Evolutionary conservation across 352 stramenopile genomes (phyloP).

Genomic region (Phytophthora ramorum): DNA sequence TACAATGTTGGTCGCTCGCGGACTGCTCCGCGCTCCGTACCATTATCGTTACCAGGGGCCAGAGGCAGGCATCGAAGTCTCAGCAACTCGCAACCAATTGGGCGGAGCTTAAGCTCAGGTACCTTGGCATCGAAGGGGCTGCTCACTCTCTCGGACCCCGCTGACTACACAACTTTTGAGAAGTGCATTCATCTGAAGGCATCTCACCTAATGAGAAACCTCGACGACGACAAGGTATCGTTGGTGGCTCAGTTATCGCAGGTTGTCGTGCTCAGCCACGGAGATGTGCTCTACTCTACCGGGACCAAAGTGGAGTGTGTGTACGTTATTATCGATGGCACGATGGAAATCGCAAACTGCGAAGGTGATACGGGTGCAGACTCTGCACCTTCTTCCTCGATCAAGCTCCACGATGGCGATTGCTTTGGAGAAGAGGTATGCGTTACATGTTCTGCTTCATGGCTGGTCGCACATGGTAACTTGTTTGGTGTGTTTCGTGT

Average conservation of each 20-base stretch:
- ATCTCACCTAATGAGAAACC: conserved; percentile 82
- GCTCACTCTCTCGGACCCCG: conserved; percentile 51
- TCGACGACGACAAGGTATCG: conserved; percentile 87
- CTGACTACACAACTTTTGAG: conserved; percentile 82
- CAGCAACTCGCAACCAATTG: conserved; percentile 30
- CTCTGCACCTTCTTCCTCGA: conserved; percentile 6
- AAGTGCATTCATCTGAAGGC: conserved; percentile 89
- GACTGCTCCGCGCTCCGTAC: conserved; percentile 32
- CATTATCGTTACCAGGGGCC: conserved; percentile 40
- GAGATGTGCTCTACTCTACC: conserved; percentile 61
- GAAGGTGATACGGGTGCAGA: conserved; percentile 12
- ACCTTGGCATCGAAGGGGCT: conserved; percentile 33
- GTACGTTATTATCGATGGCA: conserved; percentile 80
- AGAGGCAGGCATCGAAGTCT: conserved; percentile 55
- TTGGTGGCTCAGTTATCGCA: conserved; percentile 76
- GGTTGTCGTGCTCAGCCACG: conserved; percentile 64
- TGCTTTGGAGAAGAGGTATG: conserved; percentile 88
- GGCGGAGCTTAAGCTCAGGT: conserved; percentile 35
- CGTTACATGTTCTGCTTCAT: background rate
- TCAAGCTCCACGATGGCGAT: conserved; percentile 71
- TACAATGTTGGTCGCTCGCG: conserved; percentile 70
- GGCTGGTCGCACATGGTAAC: conserved; percentile 3
- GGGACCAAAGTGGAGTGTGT: conserved; percentile 53
- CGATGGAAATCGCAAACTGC: conserved; percentile 51
- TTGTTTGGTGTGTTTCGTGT: conserved; percentile 10